Evolutionary conservation across 768 basidiomycete genomes (phyloP).

Genomic region (Phylloporus sp.): DNA sequence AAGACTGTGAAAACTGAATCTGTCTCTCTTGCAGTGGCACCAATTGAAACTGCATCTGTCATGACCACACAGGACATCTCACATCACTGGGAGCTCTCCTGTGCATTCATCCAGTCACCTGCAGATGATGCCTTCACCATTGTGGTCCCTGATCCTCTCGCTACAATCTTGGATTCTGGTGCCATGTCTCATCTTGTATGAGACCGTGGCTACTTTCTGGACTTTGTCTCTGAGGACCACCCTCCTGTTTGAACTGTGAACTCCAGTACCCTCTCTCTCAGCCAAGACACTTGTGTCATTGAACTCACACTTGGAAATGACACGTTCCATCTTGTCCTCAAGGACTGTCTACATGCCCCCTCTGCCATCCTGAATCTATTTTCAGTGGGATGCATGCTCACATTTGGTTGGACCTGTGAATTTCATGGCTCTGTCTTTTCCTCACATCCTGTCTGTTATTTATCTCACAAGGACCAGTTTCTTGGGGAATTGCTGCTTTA

Average conservation of each 20-base stretch:
- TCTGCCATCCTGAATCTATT: not conserved
- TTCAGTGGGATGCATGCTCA: not conserved
- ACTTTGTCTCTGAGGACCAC: not conserved
- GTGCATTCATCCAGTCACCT: no score
- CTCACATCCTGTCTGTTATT: accelerated
- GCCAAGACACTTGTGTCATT: not conserved
- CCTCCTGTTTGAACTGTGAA: not conserved
- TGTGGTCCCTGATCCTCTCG: not conserved
- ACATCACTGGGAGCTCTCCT: not conserved
- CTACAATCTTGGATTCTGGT: not conserved
- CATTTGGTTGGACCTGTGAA: not conserved
- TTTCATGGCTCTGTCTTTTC: not conserved
- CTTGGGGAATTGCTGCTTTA: no score
- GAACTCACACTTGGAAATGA: not conserved
- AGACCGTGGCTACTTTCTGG: not conserved
- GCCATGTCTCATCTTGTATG: not conserved
- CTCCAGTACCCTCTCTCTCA: accelerated
- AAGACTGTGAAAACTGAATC: no score
- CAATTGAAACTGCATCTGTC: not conserved
- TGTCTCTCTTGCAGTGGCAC: no score
- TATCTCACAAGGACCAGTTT: not conserved
- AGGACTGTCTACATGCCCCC: not conserved
- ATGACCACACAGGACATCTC: no score
- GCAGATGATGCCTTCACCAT: no score
- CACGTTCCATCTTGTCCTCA: not conserved